Base-by-base conservation (phyloP, 139 green algal species). In the Coelastrella sp. region DNA sequence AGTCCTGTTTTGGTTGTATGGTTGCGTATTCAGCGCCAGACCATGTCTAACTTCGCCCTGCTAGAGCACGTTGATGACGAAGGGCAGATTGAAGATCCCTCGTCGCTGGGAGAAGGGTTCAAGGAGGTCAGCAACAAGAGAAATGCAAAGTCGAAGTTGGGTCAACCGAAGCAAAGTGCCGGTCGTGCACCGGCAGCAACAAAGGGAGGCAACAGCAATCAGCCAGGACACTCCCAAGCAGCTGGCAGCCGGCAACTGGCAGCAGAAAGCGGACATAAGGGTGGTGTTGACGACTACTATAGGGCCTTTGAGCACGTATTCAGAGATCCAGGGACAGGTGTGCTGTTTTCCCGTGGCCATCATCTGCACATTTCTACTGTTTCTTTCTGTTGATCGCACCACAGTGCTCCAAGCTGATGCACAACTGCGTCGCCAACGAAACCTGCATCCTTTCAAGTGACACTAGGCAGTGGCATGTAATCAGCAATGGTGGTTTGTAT, bases 241-340 rank as follows among this genome's bases (percentile, higher is more conserved):
- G 35, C 35, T 49, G 35, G 35, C 35, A 49, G 35, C 35, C 35
- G 35, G 35, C 35, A 49, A 72, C 12, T 22, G 63, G 63, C 63
- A 72, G 63, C 63, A 72, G 15, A 72, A 72, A 72, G 5, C 63
- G 12, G 12, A 72, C 12, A 72, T 17, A 72, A 72, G 12, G 12
- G 63, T 5, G 63, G 24, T 80, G 82, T 35, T 25, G 82, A 87
- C 8, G 82, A 87, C 7, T 78, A 87, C 82, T 87, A 81, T 19
- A 88, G 68, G 68, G 84, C 84, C 3, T 88, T 88, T 80, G 49
- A 81, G 27, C 84, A 88, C 15, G 84, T 88, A 9, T 88, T 24
- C 68, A 80, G 57, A 56, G 84, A 88, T 57, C 6, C 84, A 8
- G 15, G 27, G 10, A 72, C 84, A 80, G 61, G 63, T 78, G 27